These are phyloP conservation scores for Clonostachys solani DNA, from an alignment of 2,329 filamentous ascomycete genomes.

Conservation along the genomic window DNA sequence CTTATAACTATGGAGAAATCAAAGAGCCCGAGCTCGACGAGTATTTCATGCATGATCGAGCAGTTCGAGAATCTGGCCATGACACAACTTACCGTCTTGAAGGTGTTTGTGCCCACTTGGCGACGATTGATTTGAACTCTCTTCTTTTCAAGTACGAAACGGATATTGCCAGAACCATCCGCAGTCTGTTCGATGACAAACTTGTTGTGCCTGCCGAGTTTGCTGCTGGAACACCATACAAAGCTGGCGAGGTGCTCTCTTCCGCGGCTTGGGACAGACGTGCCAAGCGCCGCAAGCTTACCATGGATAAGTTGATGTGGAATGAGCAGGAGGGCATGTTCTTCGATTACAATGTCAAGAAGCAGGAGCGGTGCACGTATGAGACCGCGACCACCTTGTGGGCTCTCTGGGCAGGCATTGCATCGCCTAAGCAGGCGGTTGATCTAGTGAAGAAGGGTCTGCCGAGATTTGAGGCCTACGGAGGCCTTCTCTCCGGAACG, in stretches of 20 bases:
- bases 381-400: conserved; percentile 94
- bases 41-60: conserved; percentile 94
- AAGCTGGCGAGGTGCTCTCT: conserved; percentile 68
- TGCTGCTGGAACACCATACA: conserved; percentile 59
- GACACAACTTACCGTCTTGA: conserved; percentile 95
- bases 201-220: conserved; percentile 81
- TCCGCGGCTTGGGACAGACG: conserved; percentile 89
- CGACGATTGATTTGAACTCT: conserved; percentile 92
- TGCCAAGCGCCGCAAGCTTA: conserved; percentile 75
- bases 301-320: conserved; percentile 93
- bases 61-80: conserved; percentile 93
- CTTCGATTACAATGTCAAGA: conserved; percentile 92
- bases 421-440: conserved; percentile 81
- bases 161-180: conserved; percentile 85
- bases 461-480: conserved; percentile 82
- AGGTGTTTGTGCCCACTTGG: conserved; percentile 79
- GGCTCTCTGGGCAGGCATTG: conserved; percentile 93
- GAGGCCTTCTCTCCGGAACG: conserved; percentile 85
- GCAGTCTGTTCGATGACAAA: conserved; percentile 76
- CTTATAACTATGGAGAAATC: conserved; percentile 77
- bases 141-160: conserved; percentile 95
- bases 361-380: conserved; percentile 76
- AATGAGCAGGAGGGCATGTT: conserved; percentile 90
- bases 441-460: conserved; percentile 76
- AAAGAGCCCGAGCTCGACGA: conserved; percentile 85